A percentile compares a stretch with the other conserved stretches of the same genome.
These are phyloP conservation scores for Pythium rhizo-oryzae DNA, from an alignment of 352 stramenopile species.

Conservation along the genomic window DNA sequence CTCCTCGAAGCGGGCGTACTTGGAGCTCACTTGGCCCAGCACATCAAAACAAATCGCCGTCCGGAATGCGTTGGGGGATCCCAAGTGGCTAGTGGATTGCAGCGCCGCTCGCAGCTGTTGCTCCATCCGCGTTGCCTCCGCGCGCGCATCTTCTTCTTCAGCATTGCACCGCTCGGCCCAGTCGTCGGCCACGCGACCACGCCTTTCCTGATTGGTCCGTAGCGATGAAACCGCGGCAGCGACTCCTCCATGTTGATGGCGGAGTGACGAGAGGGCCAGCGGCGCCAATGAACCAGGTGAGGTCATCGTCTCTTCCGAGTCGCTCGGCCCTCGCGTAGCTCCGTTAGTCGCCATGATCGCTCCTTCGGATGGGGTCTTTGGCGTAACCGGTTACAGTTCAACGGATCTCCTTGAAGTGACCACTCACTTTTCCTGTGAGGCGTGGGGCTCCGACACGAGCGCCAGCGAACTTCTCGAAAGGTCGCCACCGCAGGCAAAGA, in stretches of 20 bases:
- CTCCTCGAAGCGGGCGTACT: slow-evolving; percentile 53
- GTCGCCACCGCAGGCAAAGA: background rate
- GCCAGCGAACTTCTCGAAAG: slow-evolving; percentile 1
- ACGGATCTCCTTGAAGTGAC: background rate
- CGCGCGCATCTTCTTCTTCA: slow-evolving; percentile 15
- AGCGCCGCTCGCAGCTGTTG: slow-evolving; percentile 52
- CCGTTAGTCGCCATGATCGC: background rate
- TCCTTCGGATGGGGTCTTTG: background rate
- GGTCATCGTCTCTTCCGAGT: background rate
- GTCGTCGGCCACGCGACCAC: slow-evolving; percentile 6
- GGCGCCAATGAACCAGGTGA: background rate
- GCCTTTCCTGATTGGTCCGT: background rate
- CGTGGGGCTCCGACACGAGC: too few species aligned
- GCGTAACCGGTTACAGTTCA: background rate
- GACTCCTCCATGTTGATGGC: background rate
- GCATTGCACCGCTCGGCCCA: slow-evolving; percentile 21
- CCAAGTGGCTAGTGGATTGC: slow-evolving; percentile 56
- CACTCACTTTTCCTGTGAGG: background rate
- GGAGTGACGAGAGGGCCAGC: background rate
- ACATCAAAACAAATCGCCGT: slow-evolving; percentile 65
- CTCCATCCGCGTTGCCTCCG: slow-evolving; percentile 36
- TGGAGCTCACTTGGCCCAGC: slow-evolving; percentile 41
- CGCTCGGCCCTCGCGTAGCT: background rate
- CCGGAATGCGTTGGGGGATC: slow-evolving; percentile 55
- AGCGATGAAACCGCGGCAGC: slow-evolving; percentile 4